Base-by-base conservation (phyloP, 1,284 basidiomycete species). In the Coniferiporia weirii region DNA sequence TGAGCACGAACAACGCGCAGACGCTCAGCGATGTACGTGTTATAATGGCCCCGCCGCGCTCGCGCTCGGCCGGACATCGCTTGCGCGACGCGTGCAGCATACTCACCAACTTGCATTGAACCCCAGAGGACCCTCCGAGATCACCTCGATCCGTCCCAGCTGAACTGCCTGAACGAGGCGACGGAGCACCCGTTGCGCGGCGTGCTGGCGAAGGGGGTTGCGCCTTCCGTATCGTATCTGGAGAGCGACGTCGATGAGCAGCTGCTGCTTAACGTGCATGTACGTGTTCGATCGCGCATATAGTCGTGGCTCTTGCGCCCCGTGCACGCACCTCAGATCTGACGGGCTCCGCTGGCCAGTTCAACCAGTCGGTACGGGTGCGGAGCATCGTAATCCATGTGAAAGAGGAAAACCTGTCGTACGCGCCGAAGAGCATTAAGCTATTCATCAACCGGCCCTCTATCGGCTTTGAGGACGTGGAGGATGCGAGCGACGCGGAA, bases 201-300 rank as follows among this genome's bases (percentile, higher is more conserved):
- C 35, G 83, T 91, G 59, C 63, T 91, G 22, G 64, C 69, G 35
- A 84, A 79, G 67, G 71, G 72, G 10, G 76, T 70, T 66, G 81
- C 89, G 72, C 76, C 73, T 1, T 65, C 71, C 17, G 55, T 61
- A 20, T 72, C 71, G 38, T 89, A 83, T 70, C 77, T 94, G 61
- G 79, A 87, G 64, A 91, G 87, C 67, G 91, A 93, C 68, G 84
- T 81, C 1, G 92, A 94, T 68, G 90, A 91, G 67, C 85, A 94
- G 67, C 75, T 91, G 15, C 75, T 93, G 32, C 67, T 93, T 57
- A 87, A 78, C 63, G 78, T 93, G 57, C 78, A 80, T 20, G 89
- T 89, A 68, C 67, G 83, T 77, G 40, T 47, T 22, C 8, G 22
- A 27, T 36, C 43, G 34, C 54, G 27, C 15, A 43, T 35, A 22